Base-by-base conservation (phyloP, 2,329 filamentous ascomycete species). In the Ophiostoma montium region DNA sequence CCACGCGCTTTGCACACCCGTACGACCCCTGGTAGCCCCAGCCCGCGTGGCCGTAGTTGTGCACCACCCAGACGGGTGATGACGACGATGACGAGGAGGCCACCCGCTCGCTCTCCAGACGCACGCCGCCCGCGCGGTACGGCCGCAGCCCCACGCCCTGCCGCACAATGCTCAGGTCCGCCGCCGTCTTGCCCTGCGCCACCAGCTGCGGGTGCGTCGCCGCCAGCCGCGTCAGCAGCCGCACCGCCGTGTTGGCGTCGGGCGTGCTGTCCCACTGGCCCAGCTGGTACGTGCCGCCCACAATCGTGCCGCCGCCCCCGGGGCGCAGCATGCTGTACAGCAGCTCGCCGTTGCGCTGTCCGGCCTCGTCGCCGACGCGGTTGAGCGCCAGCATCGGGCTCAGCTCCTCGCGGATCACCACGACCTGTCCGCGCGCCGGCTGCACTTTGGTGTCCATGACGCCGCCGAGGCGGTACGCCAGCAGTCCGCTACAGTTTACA, bases 121-220 rank as follows among this genome's bases (percentile, higher is more conserved):
- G 74, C 18, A 86, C 78, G 0, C 88, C 88, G 1, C 75, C 82
- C 50, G 78, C 72, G 47, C 89, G 71, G 60, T 82, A 76, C 5
- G 89, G 89, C 51, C 89, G 72, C 57, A 95, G 60, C 0, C 89
- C 89, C 13, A 94, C 88, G 4, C 80, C 84, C 61, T 95, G 88
- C 16, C 87, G 72, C 46, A 95, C 72, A 18, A 95, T 71, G 61
- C 82, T 80, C 53, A 95, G 63, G 18, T 74, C 81, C 61, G 86
- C 76, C 61, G 86, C 76, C 23, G 89, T 83, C 63, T 80, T 72
- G 3, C 83, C 76, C 16, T 23, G 18, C 21, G 43, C 50, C 12
- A 59, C 76, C 54, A 90, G 67, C 49, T 72, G 68, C 0, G 86
- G 86, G 58, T 78, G 76, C 30, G 78, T 63, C 31, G 76, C 74